Percentiles rank a stretch among this genome's conserved stretches.
Evolutionary conservation across 306 rosid species (phyloP).

Genomic region (Vachellia pachyceras): DNA sequence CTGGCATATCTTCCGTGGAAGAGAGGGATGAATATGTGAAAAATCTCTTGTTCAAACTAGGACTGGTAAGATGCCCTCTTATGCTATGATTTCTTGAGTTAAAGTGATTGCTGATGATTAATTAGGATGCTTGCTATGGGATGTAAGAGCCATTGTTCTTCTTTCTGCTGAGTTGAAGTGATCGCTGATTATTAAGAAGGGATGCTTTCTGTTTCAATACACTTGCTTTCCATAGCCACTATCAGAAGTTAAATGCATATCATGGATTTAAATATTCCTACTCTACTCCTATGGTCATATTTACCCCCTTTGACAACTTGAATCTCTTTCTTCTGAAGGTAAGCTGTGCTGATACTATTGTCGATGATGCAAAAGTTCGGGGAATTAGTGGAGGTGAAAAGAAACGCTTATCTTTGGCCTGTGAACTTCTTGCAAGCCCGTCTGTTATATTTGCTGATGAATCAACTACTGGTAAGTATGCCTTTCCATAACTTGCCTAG

Average conservation of each 20-base stretch:
- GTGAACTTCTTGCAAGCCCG: conserved; percentile 97
- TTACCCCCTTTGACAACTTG: conserved; percentile 27
- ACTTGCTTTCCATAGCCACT: conserved; percentile 9
- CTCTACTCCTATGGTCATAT: neutral
- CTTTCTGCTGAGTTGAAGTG: conserved; percentile 6
- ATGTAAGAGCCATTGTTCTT: conserved; percentile 3
- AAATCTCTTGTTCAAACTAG: conserved; percentile 80
- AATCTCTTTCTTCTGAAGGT: conserved; percentile 62
- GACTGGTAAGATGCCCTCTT: conserved; percentile 66
- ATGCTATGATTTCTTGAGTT: neutral
- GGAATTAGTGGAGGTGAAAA: conserved; percentile 99
- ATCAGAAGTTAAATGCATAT: conserved; percentile 16
- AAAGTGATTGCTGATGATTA: conserved; percentile 25
- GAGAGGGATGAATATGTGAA: conserved; percentile 84
- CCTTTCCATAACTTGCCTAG: conserved; percentile 26
- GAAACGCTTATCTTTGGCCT: conserved; percentile 93
- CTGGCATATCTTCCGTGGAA: conserved; percentile 61
- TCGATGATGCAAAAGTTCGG: conserved; percentile 94
- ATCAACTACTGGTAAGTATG: conserved; percentile 85
- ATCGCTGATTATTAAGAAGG: conserved; percentile 5
- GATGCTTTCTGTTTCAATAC: neutral
- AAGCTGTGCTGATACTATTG: conserved; percentile 84
- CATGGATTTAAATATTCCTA: neutral
- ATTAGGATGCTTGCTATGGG: neutral
- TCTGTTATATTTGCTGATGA: conserved; percentile 96